These are phyloP conservation scores for Elaphomyces granulatus DNA, from an alignment of 495 filamentous ascomycete genomes.

Conservation along the genomic window DNA sequence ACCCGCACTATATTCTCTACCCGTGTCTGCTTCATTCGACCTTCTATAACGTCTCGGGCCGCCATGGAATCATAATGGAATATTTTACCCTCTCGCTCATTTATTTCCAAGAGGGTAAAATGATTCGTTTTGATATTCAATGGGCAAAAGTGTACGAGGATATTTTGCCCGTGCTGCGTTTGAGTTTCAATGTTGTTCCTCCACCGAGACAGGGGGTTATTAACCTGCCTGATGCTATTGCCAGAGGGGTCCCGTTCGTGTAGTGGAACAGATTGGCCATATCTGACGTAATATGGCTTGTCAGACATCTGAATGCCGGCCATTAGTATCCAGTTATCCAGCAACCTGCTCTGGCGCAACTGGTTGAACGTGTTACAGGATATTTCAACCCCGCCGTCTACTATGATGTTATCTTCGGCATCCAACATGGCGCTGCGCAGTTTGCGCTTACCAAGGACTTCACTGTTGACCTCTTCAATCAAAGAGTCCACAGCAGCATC, in stretches of 20 bases:
- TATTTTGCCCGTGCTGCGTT: background rate
- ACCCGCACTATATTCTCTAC: background rate
- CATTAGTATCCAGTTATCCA: background rate
- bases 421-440: too few relatives aligned
- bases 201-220: background rate
- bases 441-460: constrained; percentile 1
- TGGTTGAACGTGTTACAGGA: background rate
- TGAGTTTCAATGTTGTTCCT: background rate
- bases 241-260: background rate
- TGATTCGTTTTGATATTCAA: constrained; percentile 9
- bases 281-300: background rate
- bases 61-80: constrained; percentile 13
- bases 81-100: constrained; percentile 11
- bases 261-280: background rate
- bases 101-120: constrained; percentile 14
- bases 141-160: constrained; percentile 8
- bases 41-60: constrained; percentile 6
- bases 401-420: background rate
- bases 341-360: background rate
- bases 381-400: background rate
- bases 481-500: background rate
- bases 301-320: constrained; percentile 1
- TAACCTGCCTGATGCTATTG: background rate
- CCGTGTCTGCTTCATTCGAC: constrained; percentile 5
- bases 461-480: background rate